phyloP scores from a whole-genome alignment of 2,329 filamentous ascomycete genomes.

The Pseudohalonectria lignicola region DNA sequence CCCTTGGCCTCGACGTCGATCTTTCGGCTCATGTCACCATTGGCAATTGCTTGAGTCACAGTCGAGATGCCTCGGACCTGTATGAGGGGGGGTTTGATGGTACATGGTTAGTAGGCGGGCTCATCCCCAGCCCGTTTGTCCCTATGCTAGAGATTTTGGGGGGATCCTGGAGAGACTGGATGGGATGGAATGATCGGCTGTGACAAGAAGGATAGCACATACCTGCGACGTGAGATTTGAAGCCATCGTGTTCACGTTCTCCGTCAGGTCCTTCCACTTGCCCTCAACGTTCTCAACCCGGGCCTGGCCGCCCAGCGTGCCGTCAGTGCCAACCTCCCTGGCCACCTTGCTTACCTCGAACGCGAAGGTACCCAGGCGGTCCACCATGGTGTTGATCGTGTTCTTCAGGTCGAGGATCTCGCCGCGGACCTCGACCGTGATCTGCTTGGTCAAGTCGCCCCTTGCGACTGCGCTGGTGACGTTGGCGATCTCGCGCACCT shows the following conservation, averaged over 20 bases:
- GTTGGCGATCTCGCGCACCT: slow-evolving; percentile 94
- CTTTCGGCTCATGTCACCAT: slow-evolving; percentile 91
- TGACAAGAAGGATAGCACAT: no score
- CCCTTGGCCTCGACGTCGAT: slow-evolving; percentile 93
- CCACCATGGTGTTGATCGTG: slow-evolving; percentile 98
- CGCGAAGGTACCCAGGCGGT: slow-evolving; percentile 89
- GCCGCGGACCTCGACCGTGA: slow-evolving; percentile 83
- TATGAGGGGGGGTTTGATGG: no score
- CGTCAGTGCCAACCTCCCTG: slow-evolving; percentile 91
- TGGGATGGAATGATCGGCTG: no score
- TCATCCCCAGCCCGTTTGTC: slow-evolving; percentile 5
- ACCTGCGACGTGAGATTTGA: slow-evolving; percentile 57
- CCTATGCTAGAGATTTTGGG: no score
- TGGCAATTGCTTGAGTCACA: slow-evolving; percentile 89
- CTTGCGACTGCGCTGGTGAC: slow-evolving; percentile 92
- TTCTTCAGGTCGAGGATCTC: slow-evolving; percentile 94
- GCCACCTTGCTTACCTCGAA: slow-evolving; percentile 95
- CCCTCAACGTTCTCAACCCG: slow-evolving; percentile 91
- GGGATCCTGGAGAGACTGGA: no score
- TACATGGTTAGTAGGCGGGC: neutral
- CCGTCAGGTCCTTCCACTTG: slow-evolving; percentile 95
- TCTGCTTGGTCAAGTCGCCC: slow-evolving; percentile 92
- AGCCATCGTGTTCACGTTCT: slow-evolving; percentile 74
- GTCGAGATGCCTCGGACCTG: slow-evolving; percentile 85
- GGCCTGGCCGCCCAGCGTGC: slow-evolving; percentile 85